These are phyloP conservation scores for Boletus vermiculosoides DNA, from an alignment of 768 basidiomycete genomes.

Conservation along the genomic window DNA sequence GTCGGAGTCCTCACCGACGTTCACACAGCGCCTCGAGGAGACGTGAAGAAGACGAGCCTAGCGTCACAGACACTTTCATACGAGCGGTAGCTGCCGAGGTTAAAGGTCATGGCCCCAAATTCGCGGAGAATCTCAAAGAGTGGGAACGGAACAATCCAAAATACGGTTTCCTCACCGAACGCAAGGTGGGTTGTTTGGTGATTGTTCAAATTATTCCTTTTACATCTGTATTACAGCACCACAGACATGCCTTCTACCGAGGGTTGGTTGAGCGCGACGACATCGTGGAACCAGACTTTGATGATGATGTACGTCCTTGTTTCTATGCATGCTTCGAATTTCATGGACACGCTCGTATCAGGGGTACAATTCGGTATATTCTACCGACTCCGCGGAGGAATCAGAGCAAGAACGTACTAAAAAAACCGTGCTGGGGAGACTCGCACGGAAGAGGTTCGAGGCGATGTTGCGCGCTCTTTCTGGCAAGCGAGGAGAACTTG, in stretches of 20 bases:
- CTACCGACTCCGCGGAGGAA: constrained; percentile 93
- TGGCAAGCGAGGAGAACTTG: constrained; percentile 87
- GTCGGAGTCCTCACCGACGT: constrained; percentile 48
- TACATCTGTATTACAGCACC: constrained; percentile 48
- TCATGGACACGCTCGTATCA: constrained; percentile 30
- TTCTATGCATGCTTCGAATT: not conserved
- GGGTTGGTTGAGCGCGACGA: constrained; percentile 62
- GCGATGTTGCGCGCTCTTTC: constrained; percentile 85
- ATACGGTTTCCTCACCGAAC: constrained; percentile 70
- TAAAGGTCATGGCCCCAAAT: constrained; percentile 73
- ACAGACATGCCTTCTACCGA: constrained; percentile 66
- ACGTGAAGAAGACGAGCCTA: constrained; percentile 50
- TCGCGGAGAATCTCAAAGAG: constrained; percentile 70
- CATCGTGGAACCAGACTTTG: constrained; percentile 64
- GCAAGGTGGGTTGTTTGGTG: constrained; percentile 43
- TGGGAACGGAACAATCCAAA: constrained; percentile 80
- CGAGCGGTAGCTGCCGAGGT: constrained; percentile 84
- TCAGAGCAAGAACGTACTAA: constrained; percentile 81
- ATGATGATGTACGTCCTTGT: constrained; percentile 63
- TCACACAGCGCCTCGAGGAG: constrained; percentile 33
- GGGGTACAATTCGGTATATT: constrained; percentile 87
- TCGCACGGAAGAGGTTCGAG: constrained; percentile 84
- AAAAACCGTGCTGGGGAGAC: constrained; percentile 73
- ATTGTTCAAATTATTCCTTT: constrained; percentile 1
- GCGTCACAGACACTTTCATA: constrained; percentile 82